Conservation (phyloP, 768 basidiomycete species). For the Dentipellis sp. region DNA sequence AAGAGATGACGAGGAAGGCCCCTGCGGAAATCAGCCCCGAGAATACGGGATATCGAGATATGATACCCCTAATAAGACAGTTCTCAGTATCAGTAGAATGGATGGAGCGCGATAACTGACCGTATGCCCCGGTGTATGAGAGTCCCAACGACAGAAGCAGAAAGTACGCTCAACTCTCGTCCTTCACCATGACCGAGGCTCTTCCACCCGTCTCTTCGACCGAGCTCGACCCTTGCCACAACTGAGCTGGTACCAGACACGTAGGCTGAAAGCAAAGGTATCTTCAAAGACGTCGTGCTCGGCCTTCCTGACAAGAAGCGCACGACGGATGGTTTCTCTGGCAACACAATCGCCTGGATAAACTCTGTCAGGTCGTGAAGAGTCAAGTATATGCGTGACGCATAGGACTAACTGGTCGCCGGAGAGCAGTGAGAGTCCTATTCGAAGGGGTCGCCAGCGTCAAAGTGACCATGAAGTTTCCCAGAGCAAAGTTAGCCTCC, state of each 20-base stretch:
- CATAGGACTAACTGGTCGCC: conserved; percentile 50
- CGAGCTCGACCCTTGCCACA: conserved; percentile 58
- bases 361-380: neutral
- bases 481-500: conserved; percentile 61
- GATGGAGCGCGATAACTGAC: conserved; percentile 27
- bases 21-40: conserved; percentile 35
- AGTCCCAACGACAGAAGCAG: conserved; percentile 51
- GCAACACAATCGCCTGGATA: conserved; percentile 49
- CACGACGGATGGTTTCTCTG: conserved; percentile 23
- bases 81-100: neutral
- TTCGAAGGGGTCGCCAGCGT: conserved; percentile 52
- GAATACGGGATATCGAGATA: conserved; percentile 58
- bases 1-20: conserved; percentile 26
- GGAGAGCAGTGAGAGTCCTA: conserved; percentile 48
- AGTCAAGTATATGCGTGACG: neutral
- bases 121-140: conserved; percentile 62
- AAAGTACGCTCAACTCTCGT: conserved; percentile 60
- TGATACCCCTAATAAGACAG: conserved; percentile 43
- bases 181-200: conserved; percentile 59
- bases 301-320: conserved; percentile 27
- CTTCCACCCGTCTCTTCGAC: conserved; percentile 67
- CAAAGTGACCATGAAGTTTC: conserved; percentile 77
- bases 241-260: conserved; percentile 37
- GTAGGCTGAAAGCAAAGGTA: conserved; percentile 53
- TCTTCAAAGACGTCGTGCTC: conserved; percentile 33